These are phyloP conservation scores for Sideroxylon spinosum DNA, from an alignment of 179 eudicot genomes.

Conservation along the genomic window DNA sequence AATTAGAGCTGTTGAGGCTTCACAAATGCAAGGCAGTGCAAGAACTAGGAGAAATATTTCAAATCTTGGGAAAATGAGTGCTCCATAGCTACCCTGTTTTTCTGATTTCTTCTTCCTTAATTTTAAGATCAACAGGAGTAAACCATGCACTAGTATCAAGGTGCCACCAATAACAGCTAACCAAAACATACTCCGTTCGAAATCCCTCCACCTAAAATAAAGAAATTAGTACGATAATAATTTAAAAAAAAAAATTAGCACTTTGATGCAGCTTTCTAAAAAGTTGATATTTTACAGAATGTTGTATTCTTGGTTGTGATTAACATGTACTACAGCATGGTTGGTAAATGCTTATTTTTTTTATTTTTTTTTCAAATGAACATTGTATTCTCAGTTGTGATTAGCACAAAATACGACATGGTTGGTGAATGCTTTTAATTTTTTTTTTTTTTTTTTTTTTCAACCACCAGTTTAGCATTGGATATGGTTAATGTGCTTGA, in stretches of 20 bases:
- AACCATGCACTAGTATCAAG: slow-evolving; percentile 52
- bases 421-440: background rate
- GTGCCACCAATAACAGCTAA: slow-evolving; percentile 61
- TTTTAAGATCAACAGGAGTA: slow-evolving; percentile 47
- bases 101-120: slow-evolving; percentile 38
- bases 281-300: background rate
- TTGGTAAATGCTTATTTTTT: background rate
- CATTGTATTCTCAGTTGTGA: background rate
- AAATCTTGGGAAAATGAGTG: slow-evolving; percentile 74
- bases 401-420: background rate
- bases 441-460: background rate
- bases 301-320: background rate
- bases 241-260: background rate
- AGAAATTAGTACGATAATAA: slow-evolving; percentile 10
- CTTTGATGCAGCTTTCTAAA: background rate
- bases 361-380: background rate
- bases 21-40: slow-evolving; percentile 71
- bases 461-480: background rate
- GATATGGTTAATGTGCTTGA: background rate
- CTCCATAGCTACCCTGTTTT: slow-evolving; percentile 49
- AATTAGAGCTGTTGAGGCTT: slow-evolving; percentile 60
- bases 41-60: slow-evolving; percentile 77
- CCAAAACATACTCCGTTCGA: slow-evolving; percentile 83
- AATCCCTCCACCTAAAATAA: slow-evolving; percentile 70
- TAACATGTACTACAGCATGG: background rate